These are phyloP conservation scores for Madurella fahalii DNA, from an alignment of 2,329 filamentous ascomycete genomes.

Conservation along the genomic window DNA sequence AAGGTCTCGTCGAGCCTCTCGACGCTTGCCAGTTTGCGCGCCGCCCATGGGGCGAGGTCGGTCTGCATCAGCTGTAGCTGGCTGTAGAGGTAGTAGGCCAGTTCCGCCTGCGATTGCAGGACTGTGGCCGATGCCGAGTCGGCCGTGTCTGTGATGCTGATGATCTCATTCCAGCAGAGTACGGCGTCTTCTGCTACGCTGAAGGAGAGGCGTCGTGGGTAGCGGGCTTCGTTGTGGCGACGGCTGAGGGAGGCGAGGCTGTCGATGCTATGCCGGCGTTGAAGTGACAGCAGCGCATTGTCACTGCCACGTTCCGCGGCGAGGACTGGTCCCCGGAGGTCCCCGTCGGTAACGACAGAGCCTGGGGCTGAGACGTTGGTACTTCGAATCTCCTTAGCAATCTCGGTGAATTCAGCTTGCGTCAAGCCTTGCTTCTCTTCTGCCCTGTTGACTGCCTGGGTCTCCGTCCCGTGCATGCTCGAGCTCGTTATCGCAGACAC, in stretches of 20 bases:
- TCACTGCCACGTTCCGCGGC: conserved; percentile 45
- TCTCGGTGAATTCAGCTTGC: conserved; percentile 33
- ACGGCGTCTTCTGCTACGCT: conserved; percentile 72
- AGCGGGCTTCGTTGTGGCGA: conserved; percentile 53
- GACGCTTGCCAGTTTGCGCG: conserved; percentile 52
- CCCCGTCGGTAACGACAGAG: conserved; percentile 56
- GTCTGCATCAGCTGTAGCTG: conserved; percentile 49
- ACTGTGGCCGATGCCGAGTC: conserved; percentile 25
- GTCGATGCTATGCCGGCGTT: conserved; percentile 59
- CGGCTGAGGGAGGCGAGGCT: conserved; percentile 31
- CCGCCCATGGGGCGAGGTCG: conserved; percentile 58
- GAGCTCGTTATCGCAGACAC: conserved; percentile 16
- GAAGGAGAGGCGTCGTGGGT: conserved; percentile 71
- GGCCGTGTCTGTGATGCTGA: conserved; percentile 29
- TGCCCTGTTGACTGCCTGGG: background rate
- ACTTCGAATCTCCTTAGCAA: conserved; percentile 39
- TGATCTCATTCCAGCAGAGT: conserved; percentile 59
- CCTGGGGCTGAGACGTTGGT: conserved; percentile 53
- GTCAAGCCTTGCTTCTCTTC: conserved; percentile 10
- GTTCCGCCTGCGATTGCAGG: conserved; percentile 37
- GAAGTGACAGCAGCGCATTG: conserved; percentile 46
- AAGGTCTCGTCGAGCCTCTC: conserved; percentile 59
- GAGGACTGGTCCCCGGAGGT: conserved; percentile 52
- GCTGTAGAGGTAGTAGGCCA: conserved; percentile 53
- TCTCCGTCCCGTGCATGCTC: conserved; percentile 14